These are phyloP conservation scores for Mortierella sp. DNA, from an alignment of 371 early-diverging fungal species.

Conservation along the genomic window DNA sequence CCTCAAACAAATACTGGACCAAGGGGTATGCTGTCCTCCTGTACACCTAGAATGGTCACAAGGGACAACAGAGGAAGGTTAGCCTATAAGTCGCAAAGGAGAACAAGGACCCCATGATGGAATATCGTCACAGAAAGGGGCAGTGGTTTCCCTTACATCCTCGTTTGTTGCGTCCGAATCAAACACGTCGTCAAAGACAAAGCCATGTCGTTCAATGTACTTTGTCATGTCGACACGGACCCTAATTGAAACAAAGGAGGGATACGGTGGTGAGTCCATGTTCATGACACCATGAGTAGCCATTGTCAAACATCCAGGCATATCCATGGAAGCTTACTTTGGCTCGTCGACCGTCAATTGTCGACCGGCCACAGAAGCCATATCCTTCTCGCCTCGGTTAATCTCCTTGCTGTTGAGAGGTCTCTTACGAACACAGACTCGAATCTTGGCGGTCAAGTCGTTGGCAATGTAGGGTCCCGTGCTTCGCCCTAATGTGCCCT, in stretches of 20 bases:
- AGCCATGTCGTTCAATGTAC: conserved; percentile 94
- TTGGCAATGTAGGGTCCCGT: conserved; percentile 14
- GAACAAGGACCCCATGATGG: neutral
- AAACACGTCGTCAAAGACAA: conserved; percentile 98
- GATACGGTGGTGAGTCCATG: neutral
- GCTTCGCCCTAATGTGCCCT: conserved; percentile 22
- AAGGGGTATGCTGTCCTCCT: conserved; percentile 91
- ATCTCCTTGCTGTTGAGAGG: conserved; percentile 91
- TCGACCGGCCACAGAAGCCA: conserved; percentile 77
- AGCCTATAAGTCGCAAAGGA: neutral
- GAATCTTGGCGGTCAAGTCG: conserved; percentile 84
- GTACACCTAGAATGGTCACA: conserved; percentile 70
- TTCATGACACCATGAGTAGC: neutral
- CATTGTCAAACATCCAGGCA: neutral
- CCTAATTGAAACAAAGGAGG: conserved; percentile 55
- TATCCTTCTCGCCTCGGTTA: conserved; percentile 82
- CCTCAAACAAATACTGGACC: conserved; percentile 95
- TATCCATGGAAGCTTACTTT: conserved; percentile 68
- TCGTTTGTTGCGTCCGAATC: conserved; percentile 84
- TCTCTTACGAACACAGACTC: conserved; percentile 97
- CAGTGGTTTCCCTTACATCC: conserved; percentile 60
- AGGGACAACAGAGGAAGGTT: neutral
- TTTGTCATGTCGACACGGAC: conserved; percentile 95
- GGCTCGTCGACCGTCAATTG: conserved; percentile 90
- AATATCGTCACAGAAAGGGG: neutral